Percentiles rank a stretch among this genome's conserved stretches.
Evolutionary conservation across 2,329 filamentous ascomycete species (phyloP).

Genomic region (Coniochaeta sp.): DNA sequence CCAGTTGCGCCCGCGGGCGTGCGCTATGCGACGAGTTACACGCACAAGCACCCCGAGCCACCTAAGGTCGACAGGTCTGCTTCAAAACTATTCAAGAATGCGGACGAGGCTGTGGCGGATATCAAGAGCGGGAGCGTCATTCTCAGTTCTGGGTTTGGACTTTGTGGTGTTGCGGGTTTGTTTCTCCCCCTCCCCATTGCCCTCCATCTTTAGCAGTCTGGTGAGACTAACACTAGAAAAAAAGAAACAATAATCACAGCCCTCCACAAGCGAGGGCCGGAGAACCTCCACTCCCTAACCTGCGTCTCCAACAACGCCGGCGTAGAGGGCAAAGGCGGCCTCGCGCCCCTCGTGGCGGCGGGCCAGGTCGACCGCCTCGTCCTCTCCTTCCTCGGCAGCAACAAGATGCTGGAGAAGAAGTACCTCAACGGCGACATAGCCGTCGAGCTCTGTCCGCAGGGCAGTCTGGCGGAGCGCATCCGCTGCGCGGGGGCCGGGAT

Average conservation of each 20-base stretch:
- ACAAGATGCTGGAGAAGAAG: constrained; percentile 68
- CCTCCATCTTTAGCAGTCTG: too few species aligned
- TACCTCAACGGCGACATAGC: constrained; percentile 69
- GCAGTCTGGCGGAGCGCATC: constrained; percentile 65
- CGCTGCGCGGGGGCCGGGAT: constrained; percentile 69
- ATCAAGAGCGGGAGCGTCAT: constrained; percentile 64
- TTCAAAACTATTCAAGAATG: constrained; percentile 45
- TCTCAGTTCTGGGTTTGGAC: constrained; percentile 73
- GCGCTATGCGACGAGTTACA: not conserved
- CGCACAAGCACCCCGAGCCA: not conserved
- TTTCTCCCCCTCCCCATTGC: too few species aligned
- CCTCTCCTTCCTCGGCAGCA: constrained; percentile 69
- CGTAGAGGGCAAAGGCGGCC: constrained; percentile 57
- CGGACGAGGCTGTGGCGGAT: constrained; percentile 64
- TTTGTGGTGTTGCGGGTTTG: constrained; percentile 66
- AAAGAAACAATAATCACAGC: constrained; percentile 65
- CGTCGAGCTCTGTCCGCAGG: constrained; percentile 71
- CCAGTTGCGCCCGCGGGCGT: not conserved
- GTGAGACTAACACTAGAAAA: too few species aligned
- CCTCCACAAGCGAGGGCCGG: constrained; percentile 51
- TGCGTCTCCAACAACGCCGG: constrained; percentile 80
- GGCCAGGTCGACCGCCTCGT: constrained; percentile 68
- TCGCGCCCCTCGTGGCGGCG: constrained; percentile 60
- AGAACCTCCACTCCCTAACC: constrained; percentile 60
- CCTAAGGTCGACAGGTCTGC: constrained; percentile 18